Evolutionary conservation across 148 eudicot species (phyloP), one percentile per base, ranked within the genome.

Genomic region (Silene conica): DNA sequence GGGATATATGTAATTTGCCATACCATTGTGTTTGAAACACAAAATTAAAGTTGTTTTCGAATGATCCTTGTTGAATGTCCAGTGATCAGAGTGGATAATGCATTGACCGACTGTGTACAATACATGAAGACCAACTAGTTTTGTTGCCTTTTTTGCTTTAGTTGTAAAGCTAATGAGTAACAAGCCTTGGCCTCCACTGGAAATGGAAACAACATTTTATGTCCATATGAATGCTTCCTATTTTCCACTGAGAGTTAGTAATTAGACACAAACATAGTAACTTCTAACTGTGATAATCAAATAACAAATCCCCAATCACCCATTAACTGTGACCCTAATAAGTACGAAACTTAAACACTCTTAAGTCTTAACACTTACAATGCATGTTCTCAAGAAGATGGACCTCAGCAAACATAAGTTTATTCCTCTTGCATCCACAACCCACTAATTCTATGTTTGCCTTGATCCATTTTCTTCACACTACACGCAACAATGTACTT

Each of bases 401-500:
- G 62, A 26, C 19, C 22, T 54, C 38, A 61, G 28, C 62, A 50
- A 52, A 73, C 57, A 52, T 31, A 5, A 63, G 45, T 28, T 38
- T 4, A 4, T 14, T 28, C 20, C 26, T 41, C 19, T 59, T 19
- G 22, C 14, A 59, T 6, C 23, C 13, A 1, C 11, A 10, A 21
- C 25, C 25, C 25, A 21, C 23, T 21, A 48, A 48, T 48, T 48
- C 54, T 59, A 22, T 59, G 63, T 59, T 59, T 59, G 12, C 58
- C 75, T 73, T 31, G 22, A 13, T 31, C 48, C 50, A 52, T 74
- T 74, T 74, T 50, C 19, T 74, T 26, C 43, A 5, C 25, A 48
- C 16, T 61, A 14, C 0, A 6, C 48, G 22, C 12, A 23, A 57
- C 16, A 31, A 2, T 34, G 28, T 26, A 1, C 1, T 1, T 15